A percentile compares a stretch with the other conserved stretches of the same genome.
phyloP scores from a whole-genome alignment of 176 grass and related monocot species.

The Urochloa ruziziensis region DNA sequence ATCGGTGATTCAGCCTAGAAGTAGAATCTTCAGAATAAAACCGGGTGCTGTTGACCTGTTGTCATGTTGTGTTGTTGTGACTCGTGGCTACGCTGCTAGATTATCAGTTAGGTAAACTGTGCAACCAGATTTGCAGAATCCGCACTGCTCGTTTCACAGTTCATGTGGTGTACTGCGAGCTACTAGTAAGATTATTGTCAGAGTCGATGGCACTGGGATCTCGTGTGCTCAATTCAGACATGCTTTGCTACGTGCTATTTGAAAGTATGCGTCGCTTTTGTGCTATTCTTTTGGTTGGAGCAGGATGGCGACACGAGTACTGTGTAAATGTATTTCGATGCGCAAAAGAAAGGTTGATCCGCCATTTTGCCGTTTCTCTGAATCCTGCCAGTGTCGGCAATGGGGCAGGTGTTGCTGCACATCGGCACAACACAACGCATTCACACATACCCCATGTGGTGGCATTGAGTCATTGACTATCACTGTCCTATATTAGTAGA shows the following conservation, averaged over 20 bases:
- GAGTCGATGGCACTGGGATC: background rate
- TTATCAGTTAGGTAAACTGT: background rate
- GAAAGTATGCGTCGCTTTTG: background rate
- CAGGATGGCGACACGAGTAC: background rate
- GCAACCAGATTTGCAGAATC: background rate
- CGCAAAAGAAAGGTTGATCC: background rate
- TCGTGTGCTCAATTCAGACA: background rate
- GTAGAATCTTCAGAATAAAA: slow-evolving; percentile 25
- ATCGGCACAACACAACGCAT: too few relatives aligned
- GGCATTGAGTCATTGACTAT: too few relatives aligned
- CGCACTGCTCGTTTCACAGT: background rate
- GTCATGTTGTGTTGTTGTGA: background rate
- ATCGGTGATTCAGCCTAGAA: slow-evolving; percentile 33
- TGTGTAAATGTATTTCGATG: background rate
- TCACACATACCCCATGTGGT: background rate
- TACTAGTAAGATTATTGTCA: background rate
- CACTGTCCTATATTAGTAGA: background rate
- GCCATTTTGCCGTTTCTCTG: background rate
- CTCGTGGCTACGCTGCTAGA: background rate
- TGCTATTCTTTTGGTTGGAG: background rate
- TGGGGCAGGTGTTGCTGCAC: background rate
- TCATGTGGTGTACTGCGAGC: background rate
- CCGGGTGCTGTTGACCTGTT: background rate
- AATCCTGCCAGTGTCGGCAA: background rate
- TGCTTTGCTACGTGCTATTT: background rate